phyloP scores from a whole-genome alignment of 2,329 filamentous ascomycete genomes.

The Paraphaeosphaeria sporulosa region DNA sequence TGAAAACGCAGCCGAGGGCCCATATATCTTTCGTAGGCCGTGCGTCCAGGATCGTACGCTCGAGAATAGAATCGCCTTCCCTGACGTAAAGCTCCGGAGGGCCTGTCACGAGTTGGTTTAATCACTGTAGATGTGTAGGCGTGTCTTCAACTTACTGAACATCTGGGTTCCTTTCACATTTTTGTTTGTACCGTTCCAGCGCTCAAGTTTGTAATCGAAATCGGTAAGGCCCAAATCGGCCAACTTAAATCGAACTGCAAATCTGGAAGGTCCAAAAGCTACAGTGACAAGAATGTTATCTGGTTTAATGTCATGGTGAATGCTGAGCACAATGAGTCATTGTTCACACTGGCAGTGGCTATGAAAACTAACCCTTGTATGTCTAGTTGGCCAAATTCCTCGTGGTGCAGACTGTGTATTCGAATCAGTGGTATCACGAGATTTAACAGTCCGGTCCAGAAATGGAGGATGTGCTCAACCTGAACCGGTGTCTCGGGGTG shows the following conservation, averaged over 20 bases:
- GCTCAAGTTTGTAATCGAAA: no score
- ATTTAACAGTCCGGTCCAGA: conserved; percentile 43
- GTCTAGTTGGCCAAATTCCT: conserved; percentile 11
- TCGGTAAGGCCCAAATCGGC: conserved; percentile 48
- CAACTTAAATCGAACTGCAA: conserved; percentile 45
- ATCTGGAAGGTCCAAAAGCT: not conserved
- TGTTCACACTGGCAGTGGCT: no score
- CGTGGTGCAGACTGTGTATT: no score
- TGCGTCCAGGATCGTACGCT: conserved; percentile 19
- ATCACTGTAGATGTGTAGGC: not conserved
- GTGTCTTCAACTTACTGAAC: conserved; percentile 39
- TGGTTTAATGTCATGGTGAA: conserved; percentile 56
- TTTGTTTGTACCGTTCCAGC: conserved; percentile 1
- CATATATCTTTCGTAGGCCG: conserved; percentile 50
- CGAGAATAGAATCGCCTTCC: conserved; percentile 12
- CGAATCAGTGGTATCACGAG: conserved; percentile 35
- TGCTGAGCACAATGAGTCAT: conserved; percentile 40
- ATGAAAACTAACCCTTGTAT: not conserved
- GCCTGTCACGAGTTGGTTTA: conserved; percentile 14
- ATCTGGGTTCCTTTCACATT: conserved; percentile 45
- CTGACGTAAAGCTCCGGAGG: conserved; percentile 26
- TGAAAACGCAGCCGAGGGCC: conserved; percentile 42
- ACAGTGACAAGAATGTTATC: conserved; percentile 51
- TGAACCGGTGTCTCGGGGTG: conserved; percentile 30
- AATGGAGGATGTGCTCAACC: conserved; percentile 31